A percentile compares a stretch with the other conserved stretches of the same genome.
Conservation (phyloP, 345 rosid species). For the Melastoma malabathricum region DNA sequence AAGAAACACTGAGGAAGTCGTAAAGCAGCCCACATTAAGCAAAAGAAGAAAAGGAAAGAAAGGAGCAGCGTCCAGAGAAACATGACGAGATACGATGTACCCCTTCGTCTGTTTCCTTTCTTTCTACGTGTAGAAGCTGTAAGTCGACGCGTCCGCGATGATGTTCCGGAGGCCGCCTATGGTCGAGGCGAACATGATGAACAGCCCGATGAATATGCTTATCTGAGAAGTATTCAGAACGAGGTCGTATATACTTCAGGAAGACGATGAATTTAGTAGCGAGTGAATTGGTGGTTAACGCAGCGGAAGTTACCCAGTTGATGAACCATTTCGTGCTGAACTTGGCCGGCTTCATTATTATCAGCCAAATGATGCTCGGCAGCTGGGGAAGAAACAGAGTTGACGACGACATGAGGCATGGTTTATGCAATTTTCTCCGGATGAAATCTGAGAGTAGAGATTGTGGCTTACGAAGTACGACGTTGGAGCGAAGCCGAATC, state of each 20-base stretch:
- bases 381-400: slow-evolving; percentile 31
- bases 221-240: slow-evolving; percentile 20
- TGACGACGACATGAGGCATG: neutral
- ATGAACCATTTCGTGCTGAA: slow-evolving; percentile 58
- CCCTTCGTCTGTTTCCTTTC: neutral
- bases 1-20: no score
- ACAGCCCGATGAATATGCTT: slow-evolving; percentile 44
- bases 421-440: neutral
- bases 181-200: slow-evolving; percentile 85
- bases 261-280: neutral
- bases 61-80: no score
- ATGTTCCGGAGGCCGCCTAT: slow-evolving; percentile 89
- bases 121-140: slow-evolving; percentile 53
- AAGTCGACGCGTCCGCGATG: slow-evolving; percentile 59
- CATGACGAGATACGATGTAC: no score
- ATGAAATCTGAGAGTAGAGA: neutral
- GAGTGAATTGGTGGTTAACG: neutral
- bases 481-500: slow-evolving; percentile 92
- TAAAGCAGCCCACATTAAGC: no score
- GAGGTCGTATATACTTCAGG: neutral
- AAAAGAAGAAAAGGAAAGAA: no score
- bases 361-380: slow-evolving; percentile 85
- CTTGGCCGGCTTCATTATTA: slow-evolving; percentile 75
- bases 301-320: slow-evolving; percentile 59
- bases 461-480: slow-evolving; percentile 62